Base-by-base conservation (phyloP, 2,329 filamentous ascomycete genomes). In the Talaromyces piceae region DNA sequence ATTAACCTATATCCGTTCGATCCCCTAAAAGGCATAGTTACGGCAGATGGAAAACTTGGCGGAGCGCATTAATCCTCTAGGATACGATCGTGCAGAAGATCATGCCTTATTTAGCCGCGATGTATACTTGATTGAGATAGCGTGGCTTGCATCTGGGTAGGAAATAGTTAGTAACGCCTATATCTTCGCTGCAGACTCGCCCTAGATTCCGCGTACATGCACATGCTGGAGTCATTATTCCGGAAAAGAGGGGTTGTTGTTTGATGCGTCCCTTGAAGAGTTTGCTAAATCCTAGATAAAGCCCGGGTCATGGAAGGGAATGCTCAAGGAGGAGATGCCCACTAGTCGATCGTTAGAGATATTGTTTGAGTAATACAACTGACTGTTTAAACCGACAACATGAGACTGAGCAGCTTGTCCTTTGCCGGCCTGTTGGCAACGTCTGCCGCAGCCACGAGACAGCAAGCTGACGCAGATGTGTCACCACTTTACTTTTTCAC, bases 1-100 rank as follows among this genome's bases (percentile, higher is more conserved):
- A n/a, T n/a, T n/a, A n/a, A n/a, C n/a, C 44, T 76, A 33, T 33
- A 12, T 33, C 16, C 13, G 13, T 33, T 33, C 30, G 5, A 33
- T 33, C 30, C 13, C 9, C 13, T 33, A 5, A 3, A 33, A n/a
- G 13, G 30, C 30, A 33, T 33, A 33, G 30, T n/a, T n/a, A 33
- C 30, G 30, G 30, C 3, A 5, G 5, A 33, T 16, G 13, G 13
- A 16, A 33, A 33, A 33, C 4, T 12, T n/a, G 30, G 30, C 12
- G 30, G 13, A 16, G 13, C 7, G 30, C 13, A 3, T 33, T 33
- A 33, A n/a, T 33, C 16, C 13, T n/a, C 16, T 12, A n/a, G 16
- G 30, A 33, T 6, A n/a, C 13, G 4, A 33, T 12, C 30, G 16
- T n/a, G 30, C 3, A n/a, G 30, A 16, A 16, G n/a, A 16, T 6